phyloP scores from a whole-genome alignment of 768 basidiomycete genomes.

The Crassisporium funariophilum region DNA sequence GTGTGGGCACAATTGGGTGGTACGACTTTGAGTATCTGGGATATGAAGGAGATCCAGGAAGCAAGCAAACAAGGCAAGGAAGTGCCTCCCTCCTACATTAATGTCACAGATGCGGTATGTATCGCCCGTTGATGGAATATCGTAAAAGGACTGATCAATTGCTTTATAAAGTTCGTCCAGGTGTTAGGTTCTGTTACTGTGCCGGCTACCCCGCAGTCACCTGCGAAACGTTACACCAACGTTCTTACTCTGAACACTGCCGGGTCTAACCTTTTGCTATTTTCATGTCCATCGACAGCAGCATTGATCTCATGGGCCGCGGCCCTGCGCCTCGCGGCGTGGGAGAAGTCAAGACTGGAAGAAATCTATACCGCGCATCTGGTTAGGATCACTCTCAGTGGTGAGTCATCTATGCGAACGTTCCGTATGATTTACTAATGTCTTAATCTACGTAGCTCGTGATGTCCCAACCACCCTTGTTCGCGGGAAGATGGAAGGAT shows the following conservation, averaged over 20 bases:
- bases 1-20: slow-evolving; percentile 92
- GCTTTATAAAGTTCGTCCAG: slow-evolving; percentile 63
- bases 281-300: slow-evolving; percentile 76
- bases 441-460: slow-evolving; percentile 34
- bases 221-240: slow-evolving; percentile 65
- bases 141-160: slow-evolving; percentile 6
- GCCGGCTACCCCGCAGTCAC: slow-evolving; percentile 50
- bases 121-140: slow-evolving; percentile 7
- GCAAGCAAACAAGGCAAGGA: slow-evolving; percentile 79
- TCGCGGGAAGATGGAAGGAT: slow-evolving; percentile 83
- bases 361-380: slow-evolving; percentile 98
- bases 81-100: slow-evolving; percentile 86
- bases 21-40: slow-evolving; percentile 89
- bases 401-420: slow-evolving; percentile 22
- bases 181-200: slow-evolving; percentile 75
- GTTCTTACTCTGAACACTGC: slow-evolving; percentile 94
- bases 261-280: slow-evolving; percentile 85
- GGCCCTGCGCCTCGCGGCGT: slow-evolving; percentile 84
- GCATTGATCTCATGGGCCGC: slow-evolving; percentile 88
- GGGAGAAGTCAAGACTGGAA: slow-evolving; percentile 94
- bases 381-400: slow-evolving; percentile 70
- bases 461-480: slow-evolving; percentile 64
- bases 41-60: slow-evolving; percentile 85
- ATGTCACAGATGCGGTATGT: slow-evolving; percentile 86
- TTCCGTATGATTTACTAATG: slow-evolving; percentile 1